Evolutionary conservation across 805 yeast species (phyloP), one percentile per base, ranked within the genome.

Genomic region (Kazachstania taianensis): DNA sequence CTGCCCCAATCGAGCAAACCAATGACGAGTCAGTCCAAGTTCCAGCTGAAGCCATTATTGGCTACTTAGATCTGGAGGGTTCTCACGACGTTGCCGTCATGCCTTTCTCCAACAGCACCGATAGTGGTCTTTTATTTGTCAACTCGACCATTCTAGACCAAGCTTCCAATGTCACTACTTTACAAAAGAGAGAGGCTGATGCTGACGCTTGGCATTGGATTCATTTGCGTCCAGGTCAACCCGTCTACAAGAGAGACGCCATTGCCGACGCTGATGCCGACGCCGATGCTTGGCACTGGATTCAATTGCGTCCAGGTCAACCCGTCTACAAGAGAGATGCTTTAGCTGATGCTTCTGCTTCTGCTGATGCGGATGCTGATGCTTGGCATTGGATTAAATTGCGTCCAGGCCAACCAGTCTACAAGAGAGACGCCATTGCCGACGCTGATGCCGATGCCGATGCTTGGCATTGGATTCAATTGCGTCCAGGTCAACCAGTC

Each of bases 11-110:
- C 28, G 44, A 42, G n/a, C 35, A 39, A 14, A 38, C 39, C 31
- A 33, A 41, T 19, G 32, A 20, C 2, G 50, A 27, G 9, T 20
- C 47, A 25, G 38, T 35, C 19, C 33, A 42, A 5, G 34, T 57
- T 33, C 61, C 62, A 28, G 45, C 43, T 13, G 61, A 56, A 43
- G 53, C 61, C 15, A 39, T 57, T n/a, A 34, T 51, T 17, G 53
- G 53, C 10, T 55, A 48, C 40, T 35, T 56, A 29, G 59, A 55
- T 36, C 41, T 56, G 12, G 47, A 50, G 18, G 50, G 48, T 27
- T 46, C 42, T 19, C 41, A 42, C 1, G 60, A 57, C 32, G 33
- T 57, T 33, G 50, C 53, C 7, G 38, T 53, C 17, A 32, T 51
- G 24, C 60, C 60, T 30, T 46, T 52, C 18, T 27, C 45, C n/a